phyloP scores from a whole-genome alignment of 1,139 yeast species.

The Lodderomyces parapsilosis region DNA sequence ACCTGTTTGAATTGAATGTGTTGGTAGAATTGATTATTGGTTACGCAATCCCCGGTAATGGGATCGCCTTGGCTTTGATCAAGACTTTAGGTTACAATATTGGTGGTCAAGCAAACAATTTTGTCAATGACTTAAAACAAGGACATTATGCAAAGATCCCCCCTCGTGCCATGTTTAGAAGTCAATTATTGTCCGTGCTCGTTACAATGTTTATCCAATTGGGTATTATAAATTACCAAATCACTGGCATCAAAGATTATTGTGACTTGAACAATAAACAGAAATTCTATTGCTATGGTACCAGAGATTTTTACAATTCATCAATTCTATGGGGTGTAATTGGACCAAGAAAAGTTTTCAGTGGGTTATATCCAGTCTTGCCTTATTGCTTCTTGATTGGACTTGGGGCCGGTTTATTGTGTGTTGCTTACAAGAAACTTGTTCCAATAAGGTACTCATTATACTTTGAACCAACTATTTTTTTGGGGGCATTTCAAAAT shows the following conservation, averaged over 20 bases:
- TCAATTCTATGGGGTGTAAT: slow-evolving; percentile 67
- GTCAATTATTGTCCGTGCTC: slow-evolving; percentile 50
- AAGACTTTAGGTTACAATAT: slow-evolving; percentile 60
- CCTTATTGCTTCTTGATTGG: slow-evolving; percentile 58
- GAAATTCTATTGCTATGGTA: slow-evolving; percentile 50
- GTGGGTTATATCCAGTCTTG: slow-evolving; percentile 45
- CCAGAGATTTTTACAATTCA: slow-evolving; percentile 51
- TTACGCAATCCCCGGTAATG: slow-evolving; percentile 62
- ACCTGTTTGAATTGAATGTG: slow-evolving; percentile 52
- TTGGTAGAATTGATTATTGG: slow-evolving; percentile 61
- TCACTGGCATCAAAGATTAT: slow-evolving; percentile 34
- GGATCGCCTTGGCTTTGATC: slow-evolving; percentile 54
- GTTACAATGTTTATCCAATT: slow-evolving; percentile 47
- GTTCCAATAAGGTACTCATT: slow-evolving; percentile 27
- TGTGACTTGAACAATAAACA: slow-evolving; percentile 44
- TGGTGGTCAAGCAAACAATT: slow-evolving; percentile 58
- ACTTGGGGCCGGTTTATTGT: slow-evolving; percentile 42
- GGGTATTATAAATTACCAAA: slow-evolving; percentile 55
- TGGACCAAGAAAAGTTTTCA: slow-evolving; percentile 60
- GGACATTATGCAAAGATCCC: slow-evolving; percentile 65
- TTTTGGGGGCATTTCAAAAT: slow-evolving; percentile 39
- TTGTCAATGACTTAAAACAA: slow-evolving; percentile 52
- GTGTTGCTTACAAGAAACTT: slow-evolving; percentile 38
- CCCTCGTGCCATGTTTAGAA: slow-evolving; percentile 60
- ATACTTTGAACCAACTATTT: slow-evolving; percentile 42